Percentiles rank a stretch among this genome's conserved stretches.
These are phyloP conservation scores for Camellia japonica DNA, from an alignment of 148 eudicot genomes.

Conservation along the genomic window DNA sequence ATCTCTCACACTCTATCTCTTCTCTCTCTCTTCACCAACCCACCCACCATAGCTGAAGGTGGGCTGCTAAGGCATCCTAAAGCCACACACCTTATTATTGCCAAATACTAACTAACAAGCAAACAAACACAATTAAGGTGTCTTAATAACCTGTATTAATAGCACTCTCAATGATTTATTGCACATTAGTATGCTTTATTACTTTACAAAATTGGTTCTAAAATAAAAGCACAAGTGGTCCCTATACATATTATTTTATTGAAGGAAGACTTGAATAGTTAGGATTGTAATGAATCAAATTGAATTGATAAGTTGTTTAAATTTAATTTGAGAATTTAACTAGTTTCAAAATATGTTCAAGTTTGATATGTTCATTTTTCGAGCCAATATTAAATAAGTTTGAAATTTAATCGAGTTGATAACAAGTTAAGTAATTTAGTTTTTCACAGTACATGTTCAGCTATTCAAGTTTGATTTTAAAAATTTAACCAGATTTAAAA, in stretches of 20 bases:
- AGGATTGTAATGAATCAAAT: neutral
- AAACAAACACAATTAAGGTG: slow-evolving; percentile 23
- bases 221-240: slow-evolving; percentile 8
- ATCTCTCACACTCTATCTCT: slow-evolving; percentile 1
- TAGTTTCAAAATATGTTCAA: too few species aligned
- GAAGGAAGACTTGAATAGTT: neutral
- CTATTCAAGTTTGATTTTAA: too few species aligned
- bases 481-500: too few species aligned
- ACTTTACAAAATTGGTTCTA: slow-evolving; percentile 20
- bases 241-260: neutral
- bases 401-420: too few species aligned
- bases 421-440: too few species aligned
- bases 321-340: too few species aligned
- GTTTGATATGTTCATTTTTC: too few species aligned
- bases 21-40: slow-evolving; percentile 4
- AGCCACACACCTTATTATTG: slow-evolving; percentile 26
- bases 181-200: slow-evolving; percentile 21
- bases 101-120: slow-evolving; percentile 22
- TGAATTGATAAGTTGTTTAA: too few species aligned
- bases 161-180: slow-evolving; percentile 31
- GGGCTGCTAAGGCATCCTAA: slow-evolving; percentile 19
- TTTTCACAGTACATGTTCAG: too few species aligned
- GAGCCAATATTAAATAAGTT: too few species aligned
- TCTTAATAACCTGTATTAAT: slow-evolving; percentile 17
- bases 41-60: slow-evolving; percentile 1